Percentiles rank a stretch among this genome's conserved stretches.
phyloP scores from a whole-genome alignment of 148 eudicot genomes.

The Chenopodium quinoa region DNA sequence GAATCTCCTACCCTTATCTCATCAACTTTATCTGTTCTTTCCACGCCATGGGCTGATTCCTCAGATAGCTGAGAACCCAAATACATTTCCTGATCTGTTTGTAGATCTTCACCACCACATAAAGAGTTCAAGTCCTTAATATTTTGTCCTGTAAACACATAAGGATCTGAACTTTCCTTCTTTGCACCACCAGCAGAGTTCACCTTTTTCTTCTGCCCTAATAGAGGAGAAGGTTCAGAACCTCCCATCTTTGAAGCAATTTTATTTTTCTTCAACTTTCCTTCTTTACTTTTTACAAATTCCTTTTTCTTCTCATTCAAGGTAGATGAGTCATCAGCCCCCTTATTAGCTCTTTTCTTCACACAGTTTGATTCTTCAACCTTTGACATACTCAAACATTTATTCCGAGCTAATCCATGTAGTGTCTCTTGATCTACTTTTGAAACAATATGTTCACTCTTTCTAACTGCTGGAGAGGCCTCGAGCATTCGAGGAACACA shows the following conservation, averaged over 20 bases:
- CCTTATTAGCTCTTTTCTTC: constrained; percentile 3
- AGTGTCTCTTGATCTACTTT: not conserved
- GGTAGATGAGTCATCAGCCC: not conserved
- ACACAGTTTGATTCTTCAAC: not conserved
- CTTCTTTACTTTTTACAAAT: not conserved
- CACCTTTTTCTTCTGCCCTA: not conserved
- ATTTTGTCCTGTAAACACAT: not conserved
- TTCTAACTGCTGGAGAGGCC: constrained; percentile 7
- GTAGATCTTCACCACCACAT: not conserved
- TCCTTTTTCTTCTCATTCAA: constrained; percentile 1
- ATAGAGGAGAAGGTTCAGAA: not conserved
- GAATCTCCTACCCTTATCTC: not conserved
- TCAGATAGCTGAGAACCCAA: constrained; percentile 5
- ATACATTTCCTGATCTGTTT: not conserved
- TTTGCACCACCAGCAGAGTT: not conserved
- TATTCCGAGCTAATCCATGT: constrained; percentile 7
- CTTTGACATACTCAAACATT: not conserved
- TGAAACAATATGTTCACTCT: constrained; percentile 15
- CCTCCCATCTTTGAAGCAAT: not conserved
- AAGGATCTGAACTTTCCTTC: not conserved
- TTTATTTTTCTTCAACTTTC: not conserved
- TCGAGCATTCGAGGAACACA: constrained; percentile 26
- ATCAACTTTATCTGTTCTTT: constrained; percentile 1
- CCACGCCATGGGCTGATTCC: not conserved
- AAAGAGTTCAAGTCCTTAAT: constrained; percentile 1